Base-by-base conservation (phyloP, 1,284 basidiomycete species). In the Cutaneotrichosporon cavernicola region DNA sequence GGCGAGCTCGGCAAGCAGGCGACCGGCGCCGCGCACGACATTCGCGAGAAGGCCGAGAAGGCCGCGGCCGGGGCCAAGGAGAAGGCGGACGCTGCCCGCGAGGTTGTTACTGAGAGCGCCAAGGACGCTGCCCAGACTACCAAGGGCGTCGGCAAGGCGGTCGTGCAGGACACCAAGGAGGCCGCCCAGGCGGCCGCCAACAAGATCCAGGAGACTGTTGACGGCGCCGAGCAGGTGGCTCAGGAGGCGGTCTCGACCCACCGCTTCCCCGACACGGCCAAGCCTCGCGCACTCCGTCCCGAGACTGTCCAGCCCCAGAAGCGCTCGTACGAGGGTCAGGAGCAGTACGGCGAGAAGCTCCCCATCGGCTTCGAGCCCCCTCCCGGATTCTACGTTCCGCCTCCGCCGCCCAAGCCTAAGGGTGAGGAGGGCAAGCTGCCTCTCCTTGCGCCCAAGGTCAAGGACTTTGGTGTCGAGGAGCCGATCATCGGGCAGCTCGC, bases 401-500 rank as follows among this genome's bases (percentile, higher is more conserved):
- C 75, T 47, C 72, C 79, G 8, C 51, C 66, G 18, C 59, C 72
- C 36, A 70, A 69, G 59, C 56, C 69, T 38, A 67, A 73, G 55
- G 31, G 55, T n/a, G 61, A 63, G 13, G 71, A 67, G 46, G 68
- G 63, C 65, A 63, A 67, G 67, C 84, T 96, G 13, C 92, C 94
- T 49, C 85, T 91, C 52, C 84, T 98, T 66, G 89, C 91, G 0
- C 91, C 94, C 5, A 85, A 87, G 43, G 86, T 99, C 63, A 85
- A 88, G 62, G 88, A 89, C 62, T 84, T 94, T 59, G 85, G 84
- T 51, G 89, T 88, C 7, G 91, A 96, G 71, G 85, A 86, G 75
- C 95, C 96, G 18, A 88, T 97, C 73, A 90, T 99, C 67, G 85
- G 88, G 1, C 92, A 97, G 78, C 88, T 99, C 18, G 96, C 95